Base-by-base conservation (phyloP, 495 filamentous ascomycete species). In the Penicillium lividum region DNA sequence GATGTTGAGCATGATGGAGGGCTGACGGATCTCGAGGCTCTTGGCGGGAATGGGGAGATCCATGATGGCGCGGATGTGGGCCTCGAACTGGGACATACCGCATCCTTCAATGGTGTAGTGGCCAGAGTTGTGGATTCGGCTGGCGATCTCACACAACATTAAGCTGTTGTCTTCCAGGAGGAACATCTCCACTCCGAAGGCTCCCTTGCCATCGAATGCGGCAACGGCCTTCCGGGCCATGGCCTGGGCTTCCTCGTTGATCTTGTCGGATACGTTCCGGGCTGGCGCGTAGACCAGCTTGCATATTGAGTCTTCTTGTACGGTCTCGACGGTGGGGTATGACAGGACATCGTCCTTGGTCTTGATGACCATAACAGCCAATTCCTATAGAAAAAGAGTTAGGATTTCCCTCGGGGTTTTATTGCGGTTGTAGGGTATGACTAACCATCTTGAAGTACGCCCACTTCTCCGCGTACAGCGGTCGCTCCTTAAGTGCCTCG, bases 181-280 rank as follows among this genome's bases (percentile, higher is more conserved):
- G 72, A 98, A 98, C 87, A 98, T 90, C 73, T 98, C 94, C 0
- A 98, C 93, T 0, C 93, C 94, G 72, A 97, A 98, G 33, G 96
- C 89, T 57, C 94, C 94, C 61, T 93, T 89, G 49, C 94, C 94
- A 76, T 86, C 85, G 59, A 98, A 88, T 9, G 83, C 85, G 44
- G 82, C 82, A 52, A 97, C 84, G 18, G 93, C 93, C 56, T 86
- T 85, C 57, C 86, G 82, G 27, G 93, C 94, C 9, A 97, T 76
- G 18, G 87, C 80, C 68, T 91, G 88, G 3, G 93, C 93, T 53
- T 82, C 68, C 61, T 83, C 73, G 56, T 82, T 82, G 56, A 87
- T 80, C 3, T 73, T 70, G 3, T 82, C 76, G 7, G 84, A 73
- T n/a, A 95, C 83, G 47, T 80, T 80, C 51, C 92, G 84, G 10